These are phyloP conservation scores for Pezicula carpinea DNA, from an alignment of 2,329 filamentous ascomycete genomes.

Conservation along the genomic window DNA sequence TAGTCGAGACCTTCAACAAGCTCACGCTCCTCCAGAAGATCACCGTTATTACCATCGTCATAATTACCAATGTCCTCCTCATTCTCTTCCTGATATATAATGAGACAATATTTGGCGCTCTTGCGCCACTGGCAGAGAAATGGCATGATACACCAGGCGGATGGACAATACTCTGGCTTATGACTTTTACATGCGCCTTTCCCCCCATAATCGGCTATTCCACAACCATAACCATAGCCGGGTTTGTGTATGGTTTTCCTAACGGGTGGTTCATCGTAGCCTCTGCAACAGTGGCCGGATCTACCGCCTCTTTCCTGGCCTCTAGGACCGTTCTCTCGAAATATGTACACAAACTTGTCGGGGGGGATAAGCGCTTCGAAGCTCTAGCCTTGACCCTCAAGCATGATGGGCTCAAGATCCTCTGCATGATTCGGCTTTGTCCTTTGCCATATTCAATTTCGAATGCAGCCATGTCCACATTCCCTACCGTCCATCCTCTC, in stretches of 20 bases:
- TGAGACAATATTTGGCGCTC: constrained; percentile 70
- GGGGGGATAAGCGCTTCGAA: constrained; percentile 79
- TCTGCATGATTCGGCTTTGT: constrained; percentile 89
- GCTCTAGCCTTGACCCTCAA: constrained; percentile 85
- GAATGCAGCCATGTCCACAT: constrained; percentile 91
- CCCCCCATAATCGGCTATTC: constrained; percentile 70
- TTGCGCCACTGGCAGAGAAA: constrained; percentile 67
- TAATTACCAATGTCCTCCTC: constrained; percentile 45
- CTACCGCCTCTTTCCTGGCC: constrained; percentile 72
- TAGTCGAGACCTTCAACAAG: constrained; percentile 45
- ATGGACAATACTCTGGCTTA: constrained; percentile 61
- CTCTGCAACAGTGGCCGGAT: constrained; percentile 72
- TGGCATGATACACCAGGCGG: constrained; percentile 74
- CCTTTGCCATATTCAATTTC: constrained; percentile 89
- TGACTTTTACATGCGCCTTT: constrained; percentile 64
- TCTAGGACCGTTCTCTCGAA: constrained; percentile 72
- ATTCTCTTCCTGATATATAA: constrained; percentile 74
- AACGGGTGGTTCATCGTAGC: constrained; percentile 70
- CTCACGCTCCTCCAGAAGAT: constrained; percentile 59
- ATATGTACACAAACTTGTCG: constrained; percentile 77
- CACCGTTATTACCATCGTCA: constrained; percentile 45
- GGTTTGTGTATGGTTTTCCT: constrained; percentile 68
- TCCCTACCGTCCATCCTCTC: constrained; percentile 76
- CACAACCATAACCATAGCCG: constrained; percentile 60
- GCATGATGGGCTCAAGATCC: constrained; percentile 80